Percentiles rank a stretch among this genome's conserved stretches.
phyloP scores from a whole-genome alignment of 106 monocot species.

The Narthecium ossifragum region DNA sequence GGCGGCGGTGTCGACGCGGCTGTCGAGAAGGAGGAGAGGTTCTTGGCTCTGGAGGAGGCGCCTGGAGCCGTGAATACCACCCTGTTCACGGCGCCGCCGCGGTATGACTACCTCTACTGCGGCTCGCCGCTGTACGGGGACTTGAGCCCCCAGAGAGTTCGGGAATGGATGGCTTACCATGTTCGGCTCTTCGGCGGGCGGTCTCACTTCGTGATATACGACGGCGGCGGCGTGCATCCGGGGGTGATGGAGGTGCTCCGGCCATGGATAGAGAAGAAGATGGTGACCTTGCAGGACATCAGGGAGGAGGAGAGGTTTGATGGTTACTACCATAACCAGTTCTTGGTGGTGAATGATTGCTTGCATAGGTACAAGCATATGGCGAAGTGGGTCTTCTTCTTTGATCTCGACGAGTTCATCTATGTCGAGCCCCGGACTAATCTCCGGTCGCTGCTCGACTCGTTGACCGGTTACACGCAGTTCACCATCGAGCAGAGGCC shows the following conservation, averaged over 20 bases:
- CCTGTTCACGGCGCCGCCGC: conserved; percentile 21
- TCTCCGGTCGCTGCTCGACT: conserved; percentile 26
- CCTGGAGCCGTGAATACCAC: conserved; percentile 25
- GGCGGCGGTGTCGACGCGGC: conserved; percentile 9
- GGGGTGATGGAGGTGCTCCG: conserved; percentile 53
- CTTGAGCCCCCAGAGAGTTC: conserved; percentile 55
- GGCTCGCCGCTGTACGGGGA: conserved; percentile 65
- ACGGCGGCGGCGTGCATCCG: conserved; percentile 63
- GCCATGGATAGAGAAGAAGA: conserved; percentile 63
- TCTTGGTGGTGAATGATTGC: conserved; percentile 81
- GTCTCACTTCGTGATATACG: conserved; percentile 68
- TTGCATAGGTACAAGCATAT: conserved; percentile 42
- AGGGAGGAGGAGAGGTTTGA: conserved; percentile 65
- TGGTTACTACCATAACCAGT: conserved; percentile 91
- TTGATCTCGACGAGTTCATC: conserved; percentile 80
- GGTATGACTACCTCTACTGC: conserved; percentile 71
- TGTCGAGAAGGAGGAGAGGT: conserved; percentile 13
- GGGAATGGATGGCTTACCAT: conserved; percentile 83
- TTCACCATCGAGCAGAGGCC: conserved; percentile 62
- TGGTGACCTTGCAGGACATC: conserved; percentile 58
- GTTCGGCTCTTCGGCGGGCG: conserved; percentile 38
- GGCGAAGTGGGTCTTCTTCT: conserved; percentile 82
- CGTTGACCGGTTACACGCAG: conserved; percentile 40
- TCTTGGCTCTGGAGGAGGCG: conserved; percentile 40
- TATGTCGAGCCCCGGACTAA: conserved; percentile 29